Base-by-base conservation (phyloP, 495 filamentous ascomycete genomes). In the Aspergillus avenaceus region DNA sequence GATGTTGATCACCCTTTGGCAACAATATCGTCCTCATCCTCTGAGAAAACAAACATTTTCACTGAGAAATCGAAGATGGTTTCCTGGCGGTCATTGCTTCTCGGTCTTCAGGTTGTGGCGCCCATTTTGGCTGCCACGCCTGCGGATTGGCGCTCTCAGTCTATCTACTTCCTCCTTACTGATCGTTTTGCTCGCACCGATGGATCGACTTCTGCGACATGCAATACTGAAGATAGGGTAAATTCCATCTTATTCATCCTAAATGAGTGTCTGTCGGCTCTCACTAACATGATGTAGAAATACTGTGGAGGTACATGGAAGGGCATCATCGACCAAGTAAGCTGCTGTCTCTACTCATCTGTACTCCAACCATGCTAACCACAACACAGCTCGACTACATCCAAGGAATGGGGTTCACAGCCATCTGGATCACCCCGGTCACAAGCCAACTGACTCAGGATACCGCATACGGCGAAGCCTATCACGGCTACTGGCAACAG, bases 361-460 rank as follows among this genome's bases (percentile, higher is more conserved):
- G n/a, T n/a, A n/a, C n/a, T n/a, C n/a, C n/a, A n/a, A n/a, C n/a
- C n/a, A n/a, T n/a, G n/a, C n/a, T n/a, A n/a, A n/a, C n/a, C n/a
- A n/a, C n/a, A n/a, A n/a, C n/a, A 71, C 62, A 73, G 63, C 53
- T 76, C 14, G 71, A 76, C 50, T 76, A 74, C 37, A 74, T 92
- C 59, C 78, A 89, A 57, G 74, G 74, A 47, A 86, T 92, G 83
- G 87, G 89, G 13, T 91, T 92, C 55, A 85, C 84, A 31, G 86
- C 87, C 19, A 77, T 91, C 40, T 92, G 88, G 88, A 93, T 91
- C 45, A 86, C 85, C 0, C 89, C 87, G 0, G 72, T 92, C 11
- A 86, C 85, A 14, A 66, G 72, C 31, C 80, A 90, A 48, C 58
- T 89, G 13, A 61, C 73, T 3, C 67, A 70, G 3, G 64, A 71